Evolutionary conservation across 164 flowering plant genomes (phyloP).

Genomic region (Magnolia sinica): DNA sequence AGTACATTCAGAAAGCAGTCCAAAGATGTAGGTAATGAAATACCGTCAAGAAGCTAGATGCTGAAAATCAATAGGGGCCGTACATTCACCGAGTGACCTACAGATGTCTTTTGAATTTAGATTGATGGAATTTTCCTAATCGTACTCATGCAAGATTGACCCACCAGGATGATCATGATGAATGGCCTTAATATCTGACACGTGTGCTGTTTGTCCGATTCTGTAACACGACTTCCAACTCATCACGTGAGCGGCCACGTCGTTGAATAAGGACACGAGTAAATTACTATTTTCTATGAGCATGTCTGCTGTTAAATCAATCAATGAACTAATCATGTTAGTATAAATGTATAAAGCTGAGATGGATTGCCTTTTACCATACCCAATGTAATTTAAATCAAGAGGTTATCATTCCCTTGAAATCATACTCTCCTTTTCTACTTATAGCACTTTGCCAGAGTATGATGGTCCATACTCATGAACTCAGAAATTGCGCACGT

Average conservation of each 20-base stretch:
- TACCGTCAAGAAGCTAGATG: too few species aligned
- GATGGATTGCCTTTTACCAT: slow-evolving; percentile 25
- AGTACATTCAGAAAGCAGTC: too few species aligned
- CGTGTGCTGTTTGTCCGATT: not conserved
- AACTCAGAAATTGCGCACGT: not conserved
- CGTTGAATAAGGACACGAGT: not conserved
- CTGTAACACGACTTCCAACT: not conserved
- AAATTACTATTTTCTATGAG: slow-evolving; percentile 13
- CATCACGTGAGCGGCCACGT: not conserved
- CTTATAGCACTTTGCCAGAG: not conserved
- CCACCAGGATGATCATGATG: not conserved
- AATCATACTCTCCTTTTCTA: slow-evolving; percentile 31
- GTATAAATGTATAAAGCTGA: slow-evolving; percentile 42
- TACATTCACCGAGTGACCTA: too few species aligned
- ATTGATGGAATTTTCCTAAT: too few species aligned
- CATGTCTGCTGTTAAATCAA: slow-evolving; percentile 34
- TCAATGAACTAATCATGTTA: slow-evolving; percentile 54
- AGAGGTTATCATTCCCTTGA: slow-evolving; percentile 26
- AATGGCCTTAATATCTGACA: not conserved
- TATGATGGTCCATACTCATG: not conserved
- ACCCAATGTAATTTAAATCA: slow-evolving; percentile 21
- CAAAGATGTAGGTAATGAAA: too few species aligned
- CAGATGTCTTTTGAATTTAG: too few species aligned
- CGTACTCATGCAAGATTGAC: too few species aligned
- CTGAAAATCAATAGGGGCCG: too few species aligned